These are phyloP conservation scores for Phytophthora fragariae DNA, from an alignment of 352 stramenopile genomes.

Conservation along the genomic window DNA sequence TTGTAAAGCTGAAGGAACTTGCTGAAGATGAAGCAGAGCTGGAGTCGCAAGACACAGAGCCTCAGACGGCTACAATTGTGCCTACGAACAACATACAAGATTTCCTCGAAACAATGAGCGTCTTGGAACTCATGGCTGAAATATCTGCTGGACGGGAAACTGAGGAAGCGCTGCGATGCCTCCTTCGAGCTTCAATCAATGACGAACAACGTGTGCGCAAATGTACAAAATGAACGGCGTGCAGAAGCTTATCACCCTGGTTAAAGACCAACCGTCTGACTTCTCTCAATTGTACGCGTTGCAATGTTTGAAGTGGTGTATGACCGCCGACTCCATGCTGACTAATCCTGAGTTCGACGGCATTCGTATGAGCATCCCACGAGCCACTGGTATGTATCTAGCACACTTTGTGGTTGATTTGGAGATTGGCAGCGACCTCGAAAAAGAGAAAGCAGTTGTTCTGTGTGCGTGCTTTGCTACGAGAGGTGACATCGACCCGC, in stretches of 20 bases:
- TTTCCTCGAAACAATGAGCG: background rate
- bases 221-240: background rate
- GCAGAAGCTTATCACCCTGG: background rate
- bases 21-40: background rate
- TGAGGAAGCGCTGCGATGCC: background rate
- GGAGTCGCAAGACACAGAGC: background rate
- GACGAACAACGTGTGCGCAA: background rate
- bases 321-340: constrained; percentile 2
- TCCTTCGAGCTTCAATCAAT: background rate
- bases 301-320: background rate
- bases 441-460: constrained; percentile 3
- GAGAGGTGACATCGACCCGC: background rate
- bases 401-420: background rate
- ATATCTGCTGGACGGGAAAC: background rate
- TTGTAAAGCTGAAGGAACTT: background rate
- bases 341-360: background rate
- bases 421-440: background rate
- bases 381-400: background rate
- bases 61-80: no score
- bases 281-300: background rate
- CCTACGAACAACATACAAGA: background rate
- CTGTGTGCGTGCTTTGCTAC: background rate
- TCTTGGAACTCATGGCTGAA: background rate
- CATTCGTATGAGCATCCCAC: background rate
- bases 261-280: background rate